phyloP scores from a whole-genome alignment of 2,329 filamentous ascomycete species.

The Penicillium sp. region DNA sequence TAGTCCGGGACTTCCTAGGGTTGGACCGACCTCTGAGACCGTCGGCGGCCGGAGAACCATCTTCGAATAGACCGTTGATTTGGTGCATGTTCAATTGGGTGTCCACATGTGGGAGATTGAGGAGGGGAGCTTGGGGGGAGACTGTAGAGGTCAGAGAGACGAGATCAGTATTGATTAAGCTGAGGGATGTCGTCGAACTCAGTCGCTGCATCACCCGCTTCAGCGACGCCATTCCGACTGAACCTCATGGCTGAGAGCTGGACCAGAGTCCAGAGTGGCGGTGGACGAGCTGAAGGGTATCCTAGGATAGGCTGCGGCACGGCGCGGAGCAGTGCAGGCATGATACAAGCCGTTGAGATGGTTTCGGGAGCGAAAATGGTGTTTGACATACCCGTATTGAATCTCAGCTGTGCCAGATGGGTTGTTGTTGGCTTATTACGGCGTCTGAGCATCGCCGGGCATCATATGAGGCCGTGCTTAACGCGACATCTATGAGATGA shows the following conservation, averaged over 20 bases:
- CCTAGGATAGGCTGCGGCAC: neutral
- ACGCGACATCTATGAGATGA: conserved; percentile 22
- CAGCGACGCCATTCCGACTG: conserved; percentile 33
- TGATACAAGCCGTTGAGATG: neutral
- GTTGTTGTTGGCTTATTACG: conserved; percentile 24
- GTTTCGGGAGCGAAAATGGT: neutral
- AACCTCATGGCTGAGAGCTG: conserved; percentile 14
- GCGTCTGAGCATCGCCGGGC: conserved; percentile 34
- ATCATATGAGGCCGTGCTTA: conserved; percentile 19
- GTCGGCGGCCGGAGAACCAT: conserved; percentile 24
- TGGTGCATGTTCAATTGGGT: conserved; percentile 50
- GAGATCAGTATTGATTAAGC: conserved; percentile 31
- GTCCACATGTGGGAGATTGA: conserved; percentile 47
- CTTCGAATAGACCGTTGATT: conserved; percentile 43
- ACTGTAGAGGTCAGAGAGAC: conserved; percentile 26
- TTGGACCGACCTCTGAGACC: conserved; percentile 30
- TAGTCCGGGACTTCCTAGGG: neutral
- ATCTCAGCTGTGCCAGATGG: conserved; percentile 32
- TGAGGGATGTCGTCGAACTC: conserved; percentile 13
- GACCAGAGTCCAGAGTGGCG: neutral
- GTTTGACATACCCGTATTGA: conserved; percentile 31
- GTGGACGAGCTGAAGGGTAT: neutral
- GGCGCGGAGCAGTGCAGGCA: no score
- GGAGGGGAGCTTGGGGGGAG: conserved; percentile 35
- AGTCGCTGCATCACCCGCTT: conserved; percentile 31